Conservation (phyloP, 805 yeast genomes). For the Naumovozyma castellii region DNA sequence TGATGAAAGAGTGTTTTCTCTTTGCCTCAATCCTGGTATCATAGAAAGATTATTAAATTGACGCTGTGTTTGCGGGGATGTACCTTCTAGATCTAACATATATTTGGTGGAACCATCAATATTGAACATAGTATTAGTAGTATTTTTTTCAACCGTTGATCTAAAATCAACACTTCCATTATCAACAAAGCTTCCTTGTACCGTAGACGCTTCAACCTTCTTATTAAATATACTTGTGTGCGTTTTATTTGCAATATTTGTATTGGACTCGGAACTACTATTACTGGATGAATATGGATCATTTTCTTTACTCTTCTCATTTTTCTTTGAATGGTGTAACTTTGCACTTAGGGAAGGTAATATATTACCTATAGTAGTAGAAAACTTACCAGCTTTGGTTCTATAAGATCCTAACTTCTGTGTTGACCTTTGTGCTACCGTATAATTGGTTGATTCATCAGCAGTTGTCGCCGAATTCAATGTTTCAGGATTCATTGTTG, state of each 20-base stretch:
- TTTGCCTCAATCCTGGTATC: slow-evolving; percentile 18
- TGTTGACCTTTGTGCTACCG: slow-evolving; percentile 2
- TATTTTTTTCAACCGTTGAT: too few species aligned
- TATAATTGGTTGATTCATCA: too few species aligned
- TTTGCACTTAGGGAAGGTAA: slow-evolving; percentile 31
- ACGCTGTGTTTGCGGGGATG: too few species aligned
- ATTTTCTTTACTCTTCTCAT: slow-evolving; percentile 1
- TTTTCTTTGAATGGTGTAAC: slow-evolving; percentile 17
- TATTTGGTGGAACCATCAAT: too few species aligned
- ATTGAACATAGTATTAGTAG: neutral
- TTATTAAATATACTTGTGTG: neutral
- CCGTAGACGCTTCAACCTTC: neutral
- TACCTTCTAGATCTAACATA: too few species aligned
- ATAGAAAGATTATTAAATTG: too few species aligned
- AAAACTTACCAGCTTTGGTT: slow-evolving; percentile 27
- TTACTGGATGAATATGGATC: neutral
- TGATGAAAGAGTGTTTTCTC: slow-evolving; percentile 25
- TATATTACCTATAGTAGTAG: slow-evolving; percentile 27
- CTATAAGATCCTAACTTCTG: slow-evolving; percentile 30
- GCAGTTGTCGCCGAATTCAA: too few species aligned
- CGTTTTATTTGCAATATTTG: neutral
- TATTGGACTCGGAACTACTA: neutral
- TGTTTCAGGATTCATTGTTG: too few species aligned
- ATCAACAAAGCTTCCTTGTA: neutral
- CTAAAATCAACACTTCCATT: too few species aligned